These are phyloP conservation scores for Hyaloperonospora arabidopsidis DNA, from an alignment of 352 stramenopile genomes.

Conservation along the genomic window DNA sequence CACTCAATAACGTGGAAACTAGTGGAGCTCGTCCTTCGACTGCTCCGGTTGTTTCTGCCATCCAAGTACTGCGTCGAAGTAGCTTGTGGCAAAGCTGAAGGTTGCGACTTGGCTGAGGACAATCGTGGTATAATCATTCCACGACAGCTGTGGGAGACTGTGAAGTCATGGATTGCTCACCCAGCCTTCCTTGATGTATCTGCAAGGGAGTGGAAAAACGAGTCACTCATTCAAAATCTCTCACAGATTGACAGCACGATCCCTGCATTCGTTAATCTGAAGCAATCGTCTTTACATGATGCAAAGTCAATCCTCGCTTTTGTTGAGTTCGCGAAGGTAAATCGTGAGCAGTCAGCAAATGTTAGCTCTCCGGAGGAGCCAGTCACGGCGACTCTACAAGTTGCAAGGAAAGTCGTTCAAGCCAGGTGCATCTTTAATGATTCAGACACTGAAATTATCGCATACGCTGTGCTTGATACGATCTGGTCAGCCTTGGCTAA, in stretches of 20 bases:
- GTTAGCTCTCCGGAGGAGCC: conserved; percentile 12
- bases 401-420: conserved; percentile 26
- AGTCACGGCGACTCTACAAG: conserved; percentile 16
- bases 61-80: conserved; percentile 23
- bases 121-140: conserved; percentile 25
- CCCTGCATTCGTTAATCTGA: conserved; percentile 24
- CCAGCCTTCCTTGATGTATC: conserved; percentile 20
- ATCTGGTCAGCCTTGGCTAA: conserved; percentile 18
- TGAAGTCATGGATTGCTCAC: conserved; percentile 30
- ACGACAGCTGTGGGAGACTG: conserved; percentile 30
- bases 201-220: conserved; percentile 28
- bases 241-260: conserved; percentile 29
- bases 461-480: conserved; percentile 21
- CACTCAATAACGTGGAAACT: conserved; percentile 28
- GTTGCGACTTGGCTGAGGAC: background rate
- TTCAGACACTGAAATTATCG: conserved; percentile 19
- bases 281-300: conserved; percentile 21
- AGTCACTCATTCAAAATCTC: conserved; percentile 13
- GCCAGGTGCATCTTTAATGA: conserved; percentile 16
- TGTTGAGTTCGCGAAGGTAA: conserved; percentile 18
- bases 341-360: conserved; percentile 12
- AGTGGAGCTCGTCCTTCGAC: conserved; percentile 34
- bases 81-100: background rate
- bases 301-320: conserved; percentile 26
- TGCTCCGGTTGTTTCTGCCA: conserved; percentile 32